phyloP scores from a whole-genome alignment of 345 rosid genomes.

The Murraya koenigii region DNA sequence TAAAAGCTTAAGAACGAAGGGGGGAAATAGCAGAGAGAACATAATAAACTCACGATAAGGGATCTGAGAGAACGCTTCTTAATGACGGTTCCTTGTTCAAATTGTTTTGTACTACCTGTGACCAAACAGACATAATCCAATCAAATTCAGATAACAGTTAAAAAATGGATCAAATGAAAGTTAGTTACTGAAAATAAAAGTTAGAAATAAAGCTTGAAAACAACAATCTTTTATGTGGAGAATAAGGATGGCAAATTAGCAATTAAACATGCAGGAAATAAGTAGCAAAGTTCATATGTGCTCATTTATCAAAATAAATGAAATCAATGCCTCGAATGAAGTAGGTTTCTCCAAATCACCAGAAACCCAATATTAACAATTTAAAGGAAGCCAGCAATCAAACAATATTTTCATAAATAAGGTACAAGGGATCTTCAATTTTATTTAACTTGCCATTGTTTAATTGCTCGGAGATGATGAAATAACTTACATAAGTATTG shows the following conservation, averaged over 20 bases:
- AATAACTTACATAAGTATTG: constrained; percentile 57
- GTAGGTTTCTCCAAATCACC: neutral
- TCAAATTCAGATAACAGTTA: constrained; percentile 2
- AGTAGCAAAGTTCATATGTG: neutral
- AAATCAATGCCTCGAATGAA: neutral
- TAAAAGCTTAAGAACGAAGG: neutral
- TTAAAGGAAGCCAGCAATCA: neutral
- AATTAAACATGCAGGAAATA: neutral
- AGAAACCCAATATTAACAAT: neutral
- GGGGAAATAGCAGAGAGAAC: constrained; percentile 1
- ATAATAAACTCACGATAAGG: constrained; percentile 72
- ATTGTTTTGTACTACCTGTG: constrained; percentile 62
- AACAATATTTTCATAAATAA: neutral
- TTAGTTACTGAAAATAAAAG: neutral
- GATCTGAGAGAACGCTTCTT: constrained; percentile 95
- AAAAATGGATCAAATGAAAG: neutral
- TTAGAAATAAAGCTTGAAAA: neutral
- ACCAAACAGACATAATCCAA: constrained; percentile 22
- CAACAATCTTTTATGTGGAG: neutral
- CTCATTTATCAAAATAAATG: neutral
- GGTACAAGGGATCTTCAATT: neutral
- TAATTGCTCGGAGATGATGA: neutral
- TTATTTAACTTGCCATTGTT: neutral
- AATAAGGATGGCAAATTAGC: neutral
- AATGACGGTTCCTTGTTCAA: constrained; percentile 78